phyloP scores from a whole-genome alignment of 768 basidiomycete species.

The Russula compacta region DNA sequence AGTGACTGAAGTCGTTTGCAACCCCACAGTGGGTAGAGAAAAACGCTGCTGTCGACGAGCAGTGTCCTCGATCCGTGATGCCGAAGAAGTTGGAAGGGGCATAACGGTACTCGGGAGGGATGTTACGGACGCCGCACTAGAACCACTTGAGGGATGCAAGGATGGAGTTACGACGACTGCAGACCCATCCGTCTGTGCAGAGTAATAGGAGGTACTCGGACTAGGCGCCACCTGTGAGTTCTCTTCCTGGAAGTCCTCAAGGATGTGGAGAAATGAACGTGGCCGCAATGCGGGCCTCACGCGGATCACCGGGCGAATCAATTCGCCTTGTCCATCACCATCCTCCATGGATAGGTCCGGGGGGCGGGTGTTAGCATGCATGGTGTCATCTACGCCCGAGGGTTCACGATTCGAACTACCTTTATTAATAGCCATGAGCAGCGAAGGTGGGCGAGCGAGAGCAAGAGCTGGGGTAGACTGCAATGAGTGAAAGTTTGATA shows the following conservation, averaged over 20 bases:
- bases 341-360: neutral
- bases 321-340: slow-evolving; percentile 11
- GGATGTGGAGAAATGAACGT: slow-evolving; percentile 56
- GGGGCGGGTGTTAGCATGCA: neutral
- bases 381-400: slow-evolving; percentile 20
- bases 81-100: neutral
- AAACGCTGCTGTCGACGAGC: slow-evolving; percentile 58
- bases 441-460: slow-evolving; percentile 22
- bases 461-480: slow-evolving; percentile 36
- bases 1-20: slow-evolving; percentile 65
- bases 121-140: neutral
- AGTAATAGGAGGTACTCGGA: slow-evolving; percentile 25
- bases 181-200: slow-evolving; percentile 22
- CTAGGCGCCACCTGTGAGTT: slow-evolving; percentile 14
- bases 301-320: slow-evolving; percentile 23
- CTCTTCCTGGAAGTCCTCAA: slow-evolving; percentile 47
- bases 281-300: slow-evolving; percentile 34
- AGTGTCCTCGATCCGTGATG: slow-evolving; percentile 45
- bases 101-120: neutral
- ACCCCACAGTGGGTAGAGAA: slow-evolving; percentile 65
- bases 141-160: slow-evolving; percentile 16
- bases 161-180: slow-evolving; percentile 20
- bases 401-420: slow-evolving; percentile 22
- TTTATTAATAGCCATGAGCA: slow-evolving; percentile 35
- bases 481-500: slow-evolving; percentile 49